Evolutionary conservation across 192 early-diverging fungal genomes (phyloP), one percentile per base, ranked within the genome.

Genomic region (Oehlia diaphana): DNA sequence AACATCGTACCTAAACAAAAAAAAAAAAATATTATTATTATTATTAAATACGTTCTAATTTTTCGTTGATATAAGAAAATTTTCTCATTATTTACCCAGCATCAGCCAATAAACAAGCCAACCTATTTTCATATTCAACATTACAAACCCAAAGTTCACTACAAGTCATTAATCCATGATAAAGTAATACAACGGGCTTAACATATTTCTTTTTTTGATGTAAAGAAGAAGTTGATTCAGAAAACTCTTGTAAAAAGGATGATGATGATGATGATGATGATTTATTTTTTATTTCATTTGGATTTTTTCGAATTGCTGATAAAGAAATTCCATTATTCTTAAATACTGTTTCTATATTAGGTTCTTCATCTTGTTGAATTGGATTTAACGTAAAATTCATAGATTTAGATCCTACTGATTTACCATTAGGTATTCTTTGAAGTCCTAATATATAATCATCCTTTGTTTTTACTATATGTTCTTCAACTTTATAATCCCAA

Each of bases 91-190:
- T 12, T 37, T 83, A 87, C 61, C 94, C 94, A 8, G 92, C 93
- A 72, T 95, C 94, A 7, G 94, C 96, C 31, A 99, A 89, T 14
- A 94, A 84, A 80, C 96, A 94, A 9, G 96, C 92, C 77, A 99
- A 80, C 37, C 93, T 92, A 33, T 88, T 87, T 65, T 91, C 83
- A 79, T 92, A 90, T 80, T 94, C 92, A 1, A 94, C 89, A 74
- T 92, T 91, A 81, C 94, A 96, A 44, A 97, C 91, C 92, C 95
- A 99, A 33, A 95, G 90, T 69, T 97, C 96, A 0, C 95, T 95
- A 79, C 87, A 95, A 89, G 97, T 96, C 83, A 97, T 86, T 76
- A 99, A 95, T 1, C 95, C 97, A 83, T 99, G 97, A 89, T 95
- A 97, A 7, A 99, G 86, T 37, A 99, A 82, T 21, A 99, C 96